Evolutionary conservation across 345 rosid species (phyloP), one percentile per base, ranked within the genome.

Genomic region (Triadica sebifera): DNA sequence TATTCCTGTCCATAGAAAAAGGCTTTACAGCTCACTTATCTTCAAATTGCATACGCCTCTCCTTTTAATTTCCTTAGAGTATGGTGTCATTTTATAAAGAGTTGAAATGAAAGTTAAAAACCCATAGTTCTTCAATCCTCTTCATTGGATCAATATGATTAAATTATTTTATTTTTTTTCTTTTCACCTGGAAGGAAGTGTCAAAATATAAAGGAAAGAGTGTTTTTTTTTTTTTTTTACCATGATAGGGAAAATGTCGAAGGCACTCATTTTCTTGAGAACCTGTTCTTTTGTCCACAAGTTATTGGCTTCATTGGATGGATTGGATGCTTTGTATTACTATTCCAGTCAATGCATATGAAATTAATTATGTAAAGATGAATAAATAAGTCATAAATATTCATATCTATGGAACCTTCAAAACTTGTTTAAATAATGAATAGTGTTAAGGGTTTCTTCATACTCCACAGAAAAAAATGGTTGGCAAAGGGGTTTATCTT

Each of bases 11-110:
- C 80, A 12, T n/a, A 51, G 6, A 20, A 65, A 71, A 72, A 71
- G 75, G 75, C 75, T 69, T 78, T 72, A 68, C 80, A 72, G 77
- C 80, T 75, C 75, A 68, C 29, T 10, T 16, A 39, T 24, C 62
- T 55, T 34, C 56, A 29, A 52, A 51, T 46, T 22, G 50, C 62
- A 58, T 72, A 61, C 70, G 74, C 69, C 72, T 62, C 76, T 47
- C 64, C 52, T 56, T 50, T n/a, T 63, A 50, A 7, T 39, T 29
- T 56, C 56, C 39, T 16, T 4, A n/a, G 10, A 41, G 72, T 81
- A 72, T 50, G 15, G 73, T 24, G 71, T 72, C 56, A 65, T 67
- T 72, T 61, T 73, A 67, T 71, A 45, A 56, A 61, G 56, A 20
- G 50, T 56, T 67, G 46, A 47, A 39, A 50, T 39, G 11, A 39